phyloP scores from a whole-genome alignment of 192 early-diverging fungal genomes.

The Entophlyctis luteolus region DNA sequence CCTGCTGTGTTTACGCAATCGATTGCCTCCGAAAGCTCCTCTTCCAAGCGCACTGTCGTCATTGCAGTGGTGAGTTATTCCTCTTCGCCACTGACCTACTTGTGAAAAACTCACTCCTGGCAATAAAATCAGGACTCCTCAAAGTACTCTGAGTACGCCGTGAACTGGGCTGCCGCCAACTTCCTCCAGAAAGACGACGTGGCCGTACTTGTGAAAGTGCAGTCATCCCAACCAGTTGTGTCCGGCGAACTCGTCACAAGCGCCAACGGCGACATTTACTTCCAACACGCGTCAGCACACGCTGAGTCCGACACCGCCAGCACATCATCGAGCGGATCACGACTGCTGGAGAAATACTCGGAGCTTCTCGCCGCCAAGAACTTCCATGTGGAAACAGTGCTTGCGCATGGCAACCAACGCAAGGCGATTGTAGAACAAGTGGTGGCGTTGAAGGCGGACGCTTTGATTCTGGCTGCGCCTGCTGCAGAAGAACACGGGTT shows the following conservation, averaged over 20 bases:
- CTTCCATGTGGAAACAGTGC: neutral
- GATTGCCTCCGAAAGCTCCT: neutral
- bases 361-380: neutral
- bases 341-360: neutral
- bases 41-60: neutral
- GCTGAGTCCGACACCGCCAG: neutral
- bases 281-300: neutral
- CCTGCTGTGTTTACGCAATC: too few relatives aligned
- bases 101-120: neutral
- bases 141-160: conserved; percentile 3
- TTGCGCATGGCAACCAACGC: neutral
- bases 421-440: conserved; percentile 57
- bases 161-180: conserved; percentile 3
- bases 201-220: conserved; percentile 5
- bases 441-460: conserved; percentile 47
- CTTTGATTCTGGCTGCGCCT: conserved; percentile 53
- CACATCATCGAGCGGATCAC: neutral
- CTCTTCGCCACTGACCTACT: neutral
- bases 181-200: neutral
- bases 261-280: neutral
- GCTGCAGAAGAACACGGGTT: conserved; percentile 53
- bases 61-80: conserved; percentile 10
- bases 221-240: neutral
- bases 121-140: neutral
- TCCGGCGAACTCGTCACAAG: neutral